Conservation (phyloP, 192 early-diverging fungal genomes). For the Podila epicladia region DNA sequence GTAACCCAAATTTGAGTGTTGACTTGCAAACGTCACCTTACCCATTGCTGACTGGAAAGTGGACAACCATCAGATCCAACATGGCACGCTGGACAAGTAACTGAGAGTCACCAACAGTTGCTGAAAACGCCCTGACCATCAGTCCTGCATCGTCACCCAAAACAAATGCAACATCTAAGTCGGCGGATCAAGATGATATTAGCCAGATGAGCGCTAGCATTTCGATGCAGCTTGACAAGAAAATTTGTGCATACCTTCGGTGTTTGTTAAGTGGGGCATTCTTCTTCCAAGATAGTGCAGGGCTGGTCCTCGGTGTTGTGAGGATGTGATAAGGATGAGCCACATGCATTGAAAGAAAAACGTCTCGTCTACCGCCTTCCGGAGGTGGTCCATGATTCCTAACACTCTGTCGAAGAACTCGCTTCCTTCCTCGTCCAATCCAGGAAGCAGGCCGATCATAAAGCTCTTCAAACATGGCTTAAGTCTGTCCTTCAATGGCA, state of each 20-base stretch:
- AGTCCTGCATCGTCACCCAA: slow-evolving; percentile 76
- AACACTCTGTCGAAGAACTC: slow-evolving; percentile 84
- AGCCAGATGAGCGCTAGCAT: neutral
- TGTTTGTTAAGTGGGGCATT: slow-evolving; percentile 71
- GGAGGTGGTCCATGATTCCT: slow-evolving; percentile 63
- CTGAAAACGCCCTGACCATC: slow-evolving; percentile 80
- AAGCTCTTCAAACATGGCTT: slow-evolving; percentile 83
- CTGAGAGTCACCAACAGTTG: slow-evolving; percentile 75
- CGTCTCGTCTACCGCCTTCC: slow-evolving; percentile 70
- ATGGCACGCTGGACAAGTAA: slow-evolving; percentile 85
- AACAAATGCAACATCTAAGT: slow-evolving; percentile 71
- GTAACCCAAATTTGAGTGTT: neutral
- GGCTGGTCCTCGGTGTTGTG: slow-evolving; percentile 74
- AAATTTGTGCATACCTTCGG: slow-evolving; percentile 60
- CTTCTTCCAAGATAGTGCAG: slow-evolving; percentile 82
- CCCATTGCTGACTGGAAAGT: slow-evolving; percentile 70
- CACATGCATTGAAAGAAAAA: slow-evolving; percentile 90
- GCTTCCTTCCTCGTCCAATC: slow-evolving; percentile 88
- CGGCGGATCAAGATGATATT: neutral
- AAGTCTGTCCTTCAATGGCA: slow-evolving; percentile 76
- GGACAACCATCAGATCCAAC: slow-evolving; percentile 83
- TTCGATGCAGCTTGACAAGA: too few species aligned
- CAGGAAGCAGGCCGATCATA: slow-evolving; percentile 82
- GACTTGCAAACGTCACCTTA: slow-evolving; percentile 28
- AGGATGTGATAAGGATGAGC: slow-evolving; percentile 77